Conservation (phyloP, 805 yeast species). For the Myxozyma lipomycoides region DNA sequence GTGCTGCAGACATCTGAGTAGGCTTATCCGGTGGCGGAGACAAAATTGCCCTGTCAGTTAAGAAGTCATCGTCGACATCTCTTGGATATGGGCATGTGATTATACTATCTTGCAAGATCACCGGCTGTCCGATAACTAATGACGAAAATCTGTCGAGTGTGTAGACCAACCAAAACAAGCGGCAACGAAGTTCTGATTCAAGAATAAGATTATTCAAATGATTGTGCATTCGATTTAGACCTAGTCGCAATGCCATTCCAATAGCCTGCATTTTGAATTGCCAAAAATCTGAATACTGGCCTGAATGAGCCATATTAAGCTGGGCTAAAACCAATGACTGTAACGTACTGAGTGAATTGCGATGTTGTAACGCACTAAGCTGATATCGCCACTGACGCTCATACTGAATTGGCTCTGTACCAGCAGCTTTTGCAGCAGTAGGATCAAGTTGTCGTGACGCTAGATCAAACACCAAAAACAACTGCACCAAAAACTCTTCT, state of each 20-base stretch:
- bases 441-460: conserved; percentile 29
- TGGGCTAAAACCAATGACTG: conserved; percentile 67
- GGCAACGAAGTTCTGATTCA: conserved; percentile 79
- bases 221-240: conserved; percentile 76
- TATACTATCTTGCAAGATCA: conserved; percentile 73
- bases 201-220: conserved; percentile 40
- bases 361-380: conserved; percentile 24
- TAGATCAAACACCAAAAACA: conserved; percentile 33
- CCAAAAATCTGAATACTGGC: conserved; percentile 70
- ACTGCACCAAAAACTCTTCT: conserved; percentile 31
- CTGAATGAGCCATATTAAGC: conserved; percentile 65
- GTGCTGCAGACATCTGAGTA: conserved; percentile 24
- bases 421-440: conserved; percentile 7
- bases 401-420: conserved; percentile 7
- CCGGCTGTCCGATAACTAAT: conserved; percentile 75
- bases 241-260: conserved; percentile 79
- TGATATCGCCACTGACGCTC: conserved; percentile 32
- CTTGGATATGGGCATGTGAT: conserved; percentile 79
- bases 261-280: conserved; percentile 70
- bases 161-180: conserved; percentile 80
- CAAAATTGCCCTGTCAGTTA: conserved; percentile 20
- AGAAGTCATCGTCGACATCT: conserved; percentile 32
- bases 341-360: conserved; percentile 36
- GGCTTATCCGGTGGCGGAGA: conserved; percentile 32
- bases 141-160: conserved; percentile 71